Evolutionary conservation across 2,329 filamentous ascomycete genomes (phyloP), one percentile per base, ranked within the genome.

Genomic region (Peltaster fructicola): DNA sequence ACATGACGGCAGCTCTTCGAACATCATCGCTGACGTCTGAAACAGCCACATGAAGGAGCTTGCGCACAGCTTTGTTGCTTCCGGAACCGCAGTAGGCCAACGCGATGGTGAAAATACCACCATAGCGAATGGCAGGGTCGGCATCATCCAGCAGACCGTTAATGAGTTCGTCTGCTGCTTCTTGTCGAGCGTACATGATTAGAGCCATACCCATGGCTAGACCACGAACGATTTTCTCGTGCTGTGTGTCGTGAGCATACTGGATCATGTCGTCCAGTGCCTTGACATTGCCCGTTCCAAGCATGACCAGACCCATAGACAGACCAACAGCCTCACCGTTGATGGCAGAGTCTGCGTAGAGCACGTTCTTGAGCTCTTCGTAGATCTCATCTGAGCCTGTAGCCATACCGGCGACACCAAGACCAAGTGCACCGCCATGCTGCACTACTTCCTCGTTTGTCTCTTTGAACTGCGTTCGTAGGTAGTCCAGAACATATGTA

Each of bases 11-110:
- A 33, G 91, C 81, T 42, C 88, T 72, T 39, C 88, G 79, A 17
- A 98, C 88, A 50, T 98, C 88, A 41, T 98, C 88, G 44, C 84
- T 95, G 36, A 95, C 88, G 55, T 98, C 88, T 50, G 84, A 95
- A 36, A 98, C 90, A 29, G 88, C 88, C 32, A 88, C 79, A 48
- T 98, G 88, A 7, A 98, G 70, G 15, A 98, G 65, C 55, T 88
- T 91, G 27, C 90, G 76, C 24, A 98, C 88, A 13, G 90, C 88
- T 63, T 95, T 95, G 64, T 98, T 98, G 66, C 84, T 93, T 37
- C 85, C 80, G 19, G 80, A 93, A 30, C 88, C 88, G 47, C 85
- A 93, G 58, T 98, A 98, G 10, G 88, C 88, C 48, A 98, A 63
- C 25, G 88, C 88, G 30, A 98, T 80, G n/a, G 88, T 92, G 71